These are phyloP conservation scores for Trametes gibbosa DNA, from an alignment of 768 basidiomycete species.

Conservation along the genomic window DNA sequence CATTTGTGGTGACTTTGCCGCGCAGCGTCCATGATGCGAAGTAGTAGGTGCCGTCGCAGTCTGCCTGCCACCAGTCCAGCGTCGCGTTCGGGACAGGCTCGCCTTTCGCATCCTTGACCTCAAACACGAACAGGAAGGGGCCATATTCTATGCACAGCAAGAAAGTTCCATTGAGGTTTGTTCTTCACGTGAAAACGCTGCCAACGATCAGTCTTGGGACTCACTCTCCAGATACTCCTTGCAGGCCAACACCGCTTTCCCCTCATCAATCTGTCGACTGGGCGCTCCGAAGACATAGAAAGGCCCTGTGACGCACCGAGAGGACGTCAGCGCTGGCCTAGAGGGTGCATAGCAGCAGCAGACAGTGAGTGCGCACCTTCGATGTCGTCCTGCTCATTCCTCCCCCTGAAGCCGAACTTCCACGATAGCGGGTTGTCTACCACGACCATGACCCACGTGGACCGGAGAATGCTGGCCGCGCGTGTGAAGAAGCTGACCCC, in stretches of 20 bases:
- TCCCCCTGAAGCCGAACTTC: conserved; percentile 3
- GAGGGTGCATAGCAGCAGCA: no score
- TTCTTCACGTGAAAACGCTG: no score
- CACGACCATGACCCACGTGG: conserved; percentile 1
- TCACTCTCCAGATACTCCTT: conserved; percentile 17
- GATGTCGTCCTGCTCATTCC: conserved; percentile 13
- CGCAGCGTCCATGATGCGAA: conserved; percentile 23
- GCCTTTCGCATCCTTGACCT: conserved; percentile 22
- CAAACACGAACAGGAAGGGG: conserved; percentile 20
- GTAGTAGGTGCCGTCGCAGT: conserved; percentile 21
- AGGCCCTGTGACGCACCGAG: conserved; percentile 17
- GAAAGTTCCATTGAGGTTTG: background rate
- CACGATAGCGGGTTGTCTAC: conserved; percentile 12
- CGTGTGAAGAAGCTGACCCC: conserved; percentile 10
- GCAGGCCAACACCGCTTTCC: conserved; percentile 26
- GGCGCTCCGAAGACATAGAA: conserved; percentile 25
- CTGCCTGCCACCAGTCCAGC: conserved; percentile 29
- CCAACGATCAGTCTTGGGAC: background rate
- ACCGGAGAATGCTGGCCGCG: background rate
- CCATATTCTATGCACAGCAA: conserved; percentile 10
- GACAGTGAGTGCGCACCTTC: conserved; percentile 8
- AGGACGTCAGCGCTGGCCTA: background rate
- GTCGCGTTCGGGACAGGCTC: conserved; percentile 21
- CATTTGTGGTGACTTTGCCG: conserved; percentile 23
- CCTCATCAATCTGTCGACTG: conserved; percentile 22